Evolutionary conservation across 441 rosid genomes (phyloP).

Genomic region (Arabidopsis hybrid): DNA sequence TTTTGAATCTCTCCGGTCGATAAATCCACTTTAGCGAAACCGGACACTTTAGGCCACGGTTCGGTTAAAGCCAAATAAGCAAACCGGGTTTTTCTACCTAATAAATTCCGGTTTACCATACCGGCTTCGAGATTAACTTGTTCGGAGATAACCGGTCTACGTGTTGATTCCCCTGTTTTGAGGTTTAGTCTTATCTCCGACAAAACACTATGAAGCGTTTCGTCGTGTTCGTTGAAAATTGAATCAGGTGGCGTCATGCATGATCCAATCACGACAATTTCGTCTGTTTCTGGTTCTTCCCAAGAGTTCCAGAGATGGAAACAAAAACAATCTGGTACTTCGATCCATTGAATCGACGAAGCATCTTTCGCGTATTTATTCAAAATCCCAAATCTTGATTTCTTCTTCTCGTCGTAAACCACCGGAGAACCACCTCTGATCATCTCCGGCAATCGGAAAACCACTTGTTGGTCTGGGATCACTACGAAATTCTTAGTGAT

Average conservation of each 20-base stretch:
- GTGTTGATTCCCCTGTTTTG: conserved; percentile 71
- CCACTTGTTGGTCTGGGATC: conserved; percentile 87
- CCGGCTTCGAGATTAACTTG: conserved; percentile 84
- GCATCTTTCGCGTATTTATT: conserved; percentile 57
- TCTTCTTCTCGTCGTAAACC: conserved; percentile 70
- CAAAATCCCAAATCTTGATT: conserved; percentile 69
- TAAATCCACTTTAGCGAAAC: conserved; percentile 83
- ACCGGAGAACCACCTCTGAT: conserved; percentile 86
- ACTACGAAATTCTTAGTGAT: conserved; percentile 78
- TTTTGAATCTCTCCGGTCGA: conserved; percentile 61
- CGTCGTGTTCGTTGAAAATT: conserved; percentile 82
- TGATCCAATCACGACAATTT: conserved; percentile 83
- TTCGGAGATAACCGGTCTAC: conserved; percentile 58
- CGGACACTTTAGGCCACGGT: conserved; percentile 95
- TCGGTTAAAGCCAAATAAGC: conserved; percentile 80
- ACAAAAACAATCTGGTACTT: conserved; percentile 69
- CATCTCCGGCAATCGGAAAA: conserved; percentile 79
- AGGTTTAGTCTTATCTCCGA: conserved; percentile 82
- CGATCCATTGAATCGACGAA: conserved; percentile 61
- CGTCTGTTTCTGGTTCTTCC: conserved; percentile 80
- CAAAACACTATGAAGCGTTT: conserved; percentile 64
- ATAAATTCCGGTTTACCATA: conserved; percentile 76
- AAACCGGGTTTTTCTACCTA: conserved; percentile 70
- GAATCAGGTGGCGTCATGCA: conserved; percentile 94
- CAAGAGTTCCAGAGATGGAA: conserved; percentile 94